Base-by-base conservation (phyloP, 257 asterid genomes). In the Scutellaria barbata region DNA sequence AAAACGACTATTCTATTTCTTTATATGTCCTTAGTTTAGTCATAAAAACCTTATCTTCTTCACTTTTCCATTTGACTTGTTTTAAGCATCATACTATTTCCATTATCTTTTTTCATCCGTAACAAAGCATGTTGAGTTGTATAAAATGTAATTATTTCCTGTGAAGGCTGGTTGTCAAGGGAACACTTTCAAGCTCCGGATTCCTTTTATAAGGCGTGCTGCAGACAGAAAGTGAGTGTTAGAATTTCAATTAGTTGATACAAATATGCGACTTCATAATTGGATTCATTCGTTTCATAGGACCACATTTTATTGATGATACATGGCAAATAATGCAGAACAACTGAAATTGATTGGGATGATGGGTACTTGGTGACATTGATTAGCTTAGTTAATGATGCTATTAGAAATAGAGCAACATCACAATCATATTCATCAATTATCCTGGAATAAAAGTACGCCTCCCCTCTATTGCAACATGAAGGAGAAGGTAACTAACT, bases 121-220 rank as follows among this genome's bases (percentile, higher is more conserved):
- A 60, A 73, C 35, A 35, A 43, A 16, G 46, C 53, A 65, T 52
- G 40, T 17, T 1, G 20, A 33, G 46, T 56, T 74, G 10, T 55
- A n/a, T n/a, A 57, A 50, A 35, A 56, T 41, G 11, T 3, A 63
- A 17, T 57, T 6, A 35, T 59, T 60, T 55, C 68, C 33, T 68
- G 69, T 79, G 66, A 81, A 93, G 97, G 97, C 92, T 81, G 90
- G 86, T 40, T 89, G 54, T 71, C 82, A 86, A 71, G 97, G 95
- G 76, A 81, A 72, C 75, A 81, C 72, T 54, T 87, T 87, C 79
- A 93, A 93, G 88, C 94, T 93, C 66, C 96, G 98, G 47, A 85
- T 93, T 71, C 97, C 98, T 58, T 93, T 89, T 69, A 54, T 96
- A 54, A 88, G 97, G 77, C 91, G 82, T 42, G 98, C 98, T 40